Evolutionary conservation across 768 basidiomycete species (phyloP).

Genomic region (Lactarius evosmus): DNA sequence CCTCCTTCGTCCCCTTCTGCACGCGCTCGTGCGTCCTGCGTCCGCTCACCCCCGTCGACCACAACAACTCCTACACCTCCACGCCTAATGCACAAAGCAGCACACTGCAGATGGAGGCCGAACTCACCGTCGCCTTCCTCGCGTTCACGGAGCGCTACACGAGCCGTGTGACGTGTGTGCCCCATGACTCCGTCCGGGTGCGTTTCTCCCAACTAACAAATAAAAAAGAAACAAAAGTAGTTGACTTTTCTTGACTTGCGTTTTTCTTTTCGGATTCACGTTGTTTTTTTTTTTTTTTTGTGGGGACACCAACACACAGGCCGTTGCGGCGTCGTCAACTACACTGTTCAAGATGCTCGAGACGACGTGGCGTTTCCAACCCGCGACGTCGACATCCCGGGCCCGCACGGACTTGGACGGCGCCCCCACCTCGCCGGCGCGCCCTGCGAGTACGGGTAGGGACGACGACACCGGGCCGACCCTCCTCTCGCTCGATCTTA

Average conservation of each 20-base stretch:
- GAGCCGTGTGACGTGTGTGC: slow-evolving; percentile 77
- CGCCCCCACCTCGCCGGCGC: slow-evolving; percentile 14
- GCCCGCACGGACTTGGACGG: slow-evolving; percentile 37
- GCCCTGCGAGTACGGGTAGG: not conserved
- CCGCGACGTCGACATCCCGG: slow-evolving; percentile 43
- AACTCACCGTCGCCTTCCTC: slow-evolving; percentile 86
- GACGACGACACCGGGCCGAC: slow-evolving; percentile 51
- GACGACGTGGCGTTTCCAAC: slow-evolving; percentile 73
- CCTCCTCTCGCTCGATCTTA: slow-evolving; percentile 77
- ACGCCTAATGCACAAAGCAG: slow-evolving; percentile 32
- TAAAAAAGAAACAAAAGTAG: not conserved
- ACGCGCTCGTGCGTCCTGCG: slow-evolving; percentile 62
- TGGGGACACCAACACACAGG: slow-evolving; percentile 41
- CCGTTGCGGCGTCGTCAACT: slow-evolving; percentile 65
- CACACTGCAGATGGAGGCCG: slow-evolving; percentile 61
- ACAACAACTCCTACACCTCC: slow-evolving; percentile 16
- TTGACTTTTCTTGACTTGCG: not conserved
- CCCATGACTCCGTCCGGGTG: slow-evolving; percentile 78
- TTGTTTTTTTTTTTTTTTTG: not conserved
- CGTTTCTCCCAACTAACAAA: slow-evolving; percentile 31
- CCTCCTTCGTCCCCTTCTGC: slow-evolving; percentile 88
- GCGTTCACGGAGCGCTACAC: slow-evolving; percentile 84
- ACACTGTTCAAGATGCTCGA: slow-evolving; percentile 69
- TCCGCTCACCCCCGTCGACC: slow-evolving; percentile 30
- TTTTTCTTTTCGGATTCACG: not conserved